These are phyloP conservation scores for Trichoderma koningiopsis DNA, from an alignment of 2,329 filamentous ascomycete genomes.

Conservation along the genomic window DNA sequence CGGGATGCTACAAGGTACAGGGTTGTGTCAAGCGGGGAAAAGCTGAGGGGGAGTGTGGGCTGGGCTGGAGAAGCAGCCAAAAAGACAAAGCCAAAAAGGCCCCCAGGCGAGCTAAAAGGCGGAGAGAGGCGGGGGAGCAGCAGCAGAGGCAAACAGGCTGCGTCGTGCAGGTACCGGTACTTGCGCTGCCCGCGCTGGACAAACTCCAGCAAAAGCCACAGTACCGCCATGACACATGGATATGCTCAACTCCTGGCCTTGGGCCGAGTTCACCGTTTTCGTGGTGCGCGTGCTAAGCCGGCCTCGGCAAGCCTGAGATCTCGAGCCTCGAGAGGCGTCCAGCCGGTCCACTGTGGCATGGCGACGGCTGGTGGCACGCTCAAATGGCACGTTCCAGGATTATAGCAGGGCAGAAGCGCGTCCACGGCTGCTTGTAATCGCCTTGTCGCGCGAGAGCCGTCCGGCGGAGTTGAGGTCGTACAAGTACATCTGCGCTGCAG, in stretches of 20 bases:
- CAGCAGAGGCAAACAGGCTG: not conserved
- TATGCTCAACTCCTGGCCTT: not conserved
- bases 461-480: not conserved
- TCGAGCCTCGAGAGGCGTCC: not conserved
- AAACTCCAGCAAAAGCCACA: not conserved
- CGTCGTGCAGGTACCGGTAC: not conserved
- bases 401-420: not conserved
- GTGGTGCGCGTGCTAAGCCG: conserved; percentile 17
- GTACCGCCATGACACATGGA: conserved; percentile 15
- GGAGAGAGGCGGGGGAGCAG: conserved; percentile 1
- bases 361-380: not conserved
- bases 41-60: conserved; percentile 20
- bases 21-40: conserved; percentile 23
- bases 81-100: not conserved
- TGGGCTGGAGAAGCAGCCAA: conserved; percentile 1
- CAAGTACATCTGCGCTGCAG: not conserved
- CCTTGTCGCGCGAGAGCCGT: not conserved
- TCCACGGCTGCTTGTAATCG: not conserved
- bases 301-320: conserved; percentile 20
- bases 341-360: conserved; percentile 17
- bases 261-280: not conserved
- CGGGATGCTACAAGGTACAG: not conserved
- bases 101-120: not conserved
- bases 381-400: not conserved
- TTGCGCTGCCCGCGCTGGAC: not conserved